Evolutionary conservation across 2,329 filamentous ascomycete species (phyloP).

Genomic region (Parasarocladium wereldwijsianum): DNA sequence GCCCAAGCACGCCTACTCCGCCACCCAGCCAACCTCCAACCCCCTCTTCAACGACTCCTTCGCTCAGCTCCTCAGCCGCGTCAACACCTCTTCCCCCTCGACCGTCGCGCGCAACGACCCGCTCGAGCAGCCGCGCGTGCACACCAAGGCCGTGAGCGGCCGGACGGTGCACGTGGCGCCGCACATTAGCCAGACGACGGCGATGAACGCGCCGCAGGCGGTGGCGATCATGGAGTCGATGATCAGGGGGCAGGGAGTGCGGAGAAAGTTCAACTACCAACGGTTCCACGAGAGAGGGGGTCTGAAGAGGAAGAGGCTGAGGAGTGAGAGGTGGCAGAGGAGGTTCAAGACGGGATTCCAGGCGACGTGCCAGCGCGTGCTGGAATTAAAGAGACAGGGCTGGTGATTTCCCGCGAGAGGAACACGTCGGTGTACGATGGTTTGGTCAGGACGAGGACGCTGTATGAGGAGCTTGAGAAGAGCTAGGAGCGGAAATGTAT

Average conservation of each 20-base stretch:
- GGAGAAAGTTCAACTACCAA: constrained; percentile 40
- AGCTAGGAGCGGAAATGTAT: constrained; percentile 3
- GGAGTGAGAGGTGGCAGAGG: constrained; percentile 51
- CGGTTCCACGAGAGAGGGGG: constrained; percentile 62
- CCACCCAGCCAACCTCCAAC: constrained; percentile 6
- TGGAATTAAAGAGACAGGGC: constrained; percentile 59
- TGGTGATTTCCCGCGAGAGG: too few species aligned
- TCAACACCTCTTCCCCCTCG: constrained; percentile 17
- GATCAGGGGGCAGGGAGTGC: constrained; percentile 39
- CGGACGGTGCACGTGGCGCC: constrained; percentile 23
- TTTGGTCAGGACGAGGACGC: not conserved
- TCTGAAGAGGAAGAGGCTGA: constrained; percentile 62
- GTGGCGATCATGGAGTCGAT: constrained; percentile 26
- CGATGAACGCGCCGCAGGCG: constrained; percentile 26
- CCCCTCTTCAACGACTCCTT: constrained; percentile 7
- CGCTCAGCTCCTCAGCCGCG: constrained; percentile 20
- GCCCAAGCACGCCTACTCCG: constrained; percentile 11
- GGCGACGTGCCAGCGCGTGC: constrained; percentile 47
- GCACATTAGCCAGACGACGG: constrained; percentile 8
- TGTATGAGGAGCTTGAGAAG: constrained; percentile 6
- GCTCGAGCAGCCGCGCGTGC: constrained; percentile 21
- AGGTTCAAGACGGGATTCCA: constrained; percentile 58
- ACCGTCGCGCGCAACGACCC: constrained; percentile 24
- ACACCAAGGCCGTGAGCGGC: constrained; percentile 25
- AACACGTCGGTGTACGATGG: too few species aligned